Percentiles rank a stretch among this genome's conserved stretches.
Evolutionary conservation across 2,329 filamentous ascomycete species (phyloP).

Genomic region (Coniosporium tulheliwenetii): DNA sequence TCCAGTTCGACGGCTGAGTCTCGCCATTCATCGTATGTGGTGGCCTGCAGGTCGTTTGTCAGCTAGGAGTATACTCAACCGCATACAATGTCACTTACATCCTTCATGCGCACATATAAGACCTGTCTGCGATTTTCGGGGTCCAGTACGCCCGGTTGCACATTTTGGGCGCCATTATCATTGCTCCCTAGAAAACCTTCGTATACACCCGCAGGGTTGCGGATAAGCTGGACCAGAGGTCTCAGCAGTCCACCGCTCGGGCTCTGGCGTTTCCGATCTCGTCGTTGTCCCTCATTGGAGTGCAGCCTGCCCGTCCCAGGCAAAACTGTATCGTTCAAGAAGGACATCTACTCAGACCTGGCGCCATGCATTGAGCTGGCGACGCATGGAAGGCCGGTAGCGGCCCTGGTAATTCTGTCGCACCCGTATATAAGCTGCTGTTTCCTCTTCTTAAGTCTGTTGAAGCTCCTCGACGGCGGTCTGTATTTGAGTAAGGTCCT

Average conservation of each 20-base stretch:
- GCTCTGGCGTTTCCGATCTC: constrained; percentile 5
- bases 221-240: constrained; percentile 19
- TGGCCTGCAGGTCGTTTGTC: constrained; percentile 35
- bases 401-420: too few relatives aligned
- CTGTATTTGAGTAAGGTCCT: too few relatives aligned
- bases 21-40: constrained; percentile 57
- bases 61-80: constrained; percentile 1
- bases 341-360: constrained; percentile 13
- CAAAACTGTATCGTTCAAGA: constrained; percentile 18
- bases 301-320: constrained; percentile 14
- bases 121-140: constrained; percentile 35
- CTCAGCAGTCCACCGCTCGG: constrained; percentile 12
- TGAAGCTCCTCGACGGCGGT: too few relatives aligned
- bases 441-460: too few relatives aligned
- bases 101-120: constrained; percentile 47
- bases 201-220: constrained; percentile 16
- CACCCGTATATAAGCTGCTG: too few relatives aligned
- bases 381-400: too few relatives aligned
- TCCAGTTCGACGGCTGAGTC: constrained; percentile 64
- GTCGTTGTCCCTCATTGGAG: background rate
- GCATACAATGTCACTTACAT: constrained; percentile 32
- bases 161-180: constrained; percentile 32
- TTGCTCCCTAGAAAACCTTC: constrained; percentile 10
- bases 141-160: constrained; percentile 32
- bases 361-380: too few relatives aligned